phyloP scores from a whole-genome alignment of 495 filamentous ascomycete genomes.

The Neurospora sp. region DNA sequence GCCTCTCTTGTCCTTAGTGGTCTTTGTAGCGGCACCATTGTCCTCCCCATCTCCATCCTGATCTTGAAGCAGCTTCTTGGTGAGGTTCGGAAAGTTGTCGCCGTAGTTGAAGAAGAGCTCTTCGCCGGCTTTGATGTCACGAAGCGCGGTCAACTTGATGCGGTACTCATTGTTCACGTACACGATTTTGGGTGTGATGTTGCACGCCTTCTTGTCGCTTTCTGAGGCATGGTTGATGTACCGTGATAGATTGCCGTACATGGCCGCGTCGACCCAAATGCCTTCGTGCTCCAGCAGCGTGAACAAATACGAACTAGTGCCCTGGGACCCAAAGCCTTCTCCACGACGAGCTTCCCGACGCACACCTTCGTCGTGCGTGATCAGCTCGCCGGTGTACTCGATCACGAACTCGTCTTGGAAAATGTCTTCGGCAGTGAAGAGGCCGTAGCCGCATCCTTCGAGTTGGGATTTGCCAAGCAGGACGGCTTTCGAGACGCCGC shows the following conservation, averaged over 20 bases:
- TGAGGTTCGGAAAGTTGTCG: conserved; percentile 41
- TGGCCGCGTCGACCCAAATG: conserved; percentile 42
- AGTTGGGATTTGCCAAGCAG: conserved; percentile 52
- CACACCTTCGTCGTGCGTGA: conserved; percentile 52
- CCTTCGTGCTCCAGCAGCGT: conserved; percentile 47
- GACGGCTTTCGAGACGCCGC: conserved; percentile 47
- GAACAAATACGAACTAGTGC: conserved; percentile 55
- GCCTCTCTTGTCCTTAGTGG: conserved; percentile 13
- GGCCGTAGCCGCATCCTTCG: conserved; percentile 50
- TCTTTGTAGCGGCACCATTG: neutral
- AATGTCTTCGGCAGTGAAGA: conserved; percentile 54
- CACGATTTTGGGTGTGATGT: conserved; percentile 46
- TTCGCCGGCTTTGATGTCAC: conserved; percentile 50
- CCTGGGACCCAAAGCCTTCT: conserved; percentile 51
- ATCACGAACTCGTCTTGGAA: conserved; percentile 51
- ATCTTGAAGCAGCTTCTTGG: conserved; percentile 36
- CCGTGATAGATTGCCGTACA: conserved; percentile 45
- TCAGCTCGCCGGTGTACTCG: conserved; percentile 65
- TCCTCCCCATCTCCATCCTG: conserved; percentile 11
- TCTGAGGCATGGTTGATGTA: conserved; percentile 59
- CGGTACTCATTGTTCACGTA: conserved; percentile 56
- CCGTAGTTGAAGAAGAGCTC: conserved; percentile 67
- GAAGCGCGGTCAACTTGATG: conserved; percentile 54
- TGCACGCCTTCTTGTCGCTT: conserved; percentile 36
- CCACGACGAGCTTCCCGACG: conserved; percentile 44